phyloP scores from a whole-genome alignment of 2,329 filamentous ascomycete species.

The Dothideomycetes sp. region DNA sequence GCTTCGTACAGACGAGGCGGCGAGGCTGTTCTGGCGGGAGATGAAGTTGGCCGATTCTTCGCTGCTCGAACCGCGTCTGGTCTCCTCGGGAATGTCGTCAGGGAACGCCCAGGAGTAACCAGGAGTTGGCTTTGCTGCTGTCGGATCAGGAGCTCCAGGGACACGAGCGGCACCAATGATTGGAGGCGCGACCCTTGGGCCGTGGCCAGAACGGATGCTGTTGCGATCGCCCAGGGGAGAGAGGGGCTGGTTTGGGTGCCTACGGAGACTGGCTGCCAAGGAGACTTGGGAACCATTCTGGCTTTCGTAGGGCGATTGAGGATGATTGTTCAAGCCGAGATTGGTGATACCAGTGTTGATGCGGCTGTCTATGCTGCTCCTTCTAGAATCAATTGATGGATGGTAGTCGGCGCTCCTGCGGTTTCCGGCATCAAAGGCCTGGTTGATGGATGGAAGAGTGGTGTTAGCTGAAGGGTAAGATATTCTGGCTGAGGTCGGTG shows the following conservation, averaged over 20 bases:
- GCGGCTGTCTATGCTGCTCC: constrained; percentile 72
- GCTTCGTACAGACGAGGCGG: constrained; percentile 68
- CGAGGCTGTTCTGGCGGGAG: constrained; percentile 66
- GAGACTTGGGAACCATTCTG: constrained; percentile 70
- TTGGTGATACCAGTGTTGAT: constrained; percentile 65
- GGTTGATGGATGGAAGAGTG: constrained; percentile 48
- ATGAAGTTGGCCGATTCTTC: constrained; percentile 42
- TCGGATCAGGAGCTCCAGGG: constrained; percentile 53
- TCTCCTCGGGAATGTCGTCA: constrained; percentile 47
- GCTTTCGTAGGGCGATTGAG: constrained; percentile 62
- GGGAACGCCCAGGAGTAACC: constrained; percentile 80
- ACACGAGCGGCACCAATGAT: constrained; percentile 61
- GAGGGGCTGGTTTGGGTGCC: constrained; percentile 38
- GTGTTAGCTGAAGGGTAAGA: constrained; percentile 20
- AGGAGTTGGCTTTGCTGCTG: constrained; percentile 68
- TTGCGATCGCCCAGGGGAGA: constrained; percentile 33
- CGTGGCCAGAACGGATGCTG: constrained; percentile 30
- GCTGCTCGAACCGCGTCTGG: constrained; percentile 38
- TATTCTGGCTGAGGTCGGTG: constrained; percentile 32
- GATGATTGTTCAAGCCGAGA: constrained; percentile 49
- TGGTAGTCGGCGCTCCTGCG: constrained; percentile 35
- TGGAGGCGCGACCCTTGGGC: constrained; percentile 59
- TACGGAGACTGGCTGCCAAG: constrained; percentile 59
- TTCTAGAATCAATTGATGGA: constrained; percentile 49
- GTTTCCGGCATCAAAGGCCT: constrained; percentile 31